Evolutionary conservation across 768 basidiomycete species (phyloP).

Genomic region (Coprinopsis strossmayeri): DNA sequence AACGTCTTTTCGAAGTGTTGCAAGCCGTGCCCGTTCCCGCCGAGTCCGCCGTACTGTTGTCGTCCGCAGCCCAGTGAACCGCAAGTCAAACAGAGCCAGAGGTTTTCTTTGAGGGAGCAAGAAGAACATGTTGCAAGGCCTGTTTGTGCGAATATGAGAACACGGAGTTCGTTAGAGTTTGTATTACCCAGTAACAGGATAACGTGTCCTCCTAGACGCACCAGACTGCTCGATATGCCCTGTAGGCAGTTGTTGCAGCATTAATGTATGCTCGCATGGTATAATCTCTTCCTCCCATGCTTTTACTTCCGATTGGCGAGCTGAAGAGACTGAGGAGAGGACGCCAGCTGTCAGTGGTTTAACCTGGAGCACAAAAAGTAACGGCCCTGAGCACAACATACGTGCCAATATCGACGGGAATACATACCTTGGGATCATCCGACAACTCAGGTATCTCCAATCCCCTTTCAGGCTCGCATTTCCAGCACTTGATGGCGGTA

Average conservation of each 20-base stretch:
- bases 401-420: background rate
- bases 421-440: conserved; percentile 26
- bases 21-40: conserved; percentile 89
- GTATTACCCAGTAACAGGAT: too few relatives aligned
- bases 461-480: conserved; percentile 50
- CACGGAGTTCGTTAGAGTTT: background rate
- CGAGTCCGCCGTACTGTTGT: conserved; percentile 70
- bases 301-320: conserved; percentile 90
- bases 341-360: conserved; percentile 56
- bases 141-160: conserved; percentile 20
- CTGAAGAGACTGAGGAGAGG: conserved; percentile 79
- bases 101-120: conserved; percentile 84
- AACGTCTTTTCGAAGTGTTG: conserved; percentile 65
- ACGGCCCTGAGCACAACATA: conserved; percentile 2
- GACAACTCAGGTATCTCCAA: conserved; percentile 34
- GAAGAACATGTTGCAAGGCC: conserved; percentile 76
- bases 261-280: conserved; percentile 75
- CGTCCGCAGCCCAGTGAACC: conserved; percentile 89
- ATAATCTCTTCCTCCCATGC: conserved; percentile 96
- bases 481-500: conserved; percentile 71
- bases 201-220: too few relatives aligned
- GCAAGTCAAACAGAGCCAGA: conserved; percentile 94
- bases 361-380: too few relatives aligned
- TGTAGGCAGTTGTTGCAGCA: conserved; percentile 34
- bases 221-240: conserved; percentile 49